Evolutionary conservation across 306 rosid genomes (phyloP), one percentile per base, ranked within the genome.

Genomic region (Quercus dentata): DNA sequence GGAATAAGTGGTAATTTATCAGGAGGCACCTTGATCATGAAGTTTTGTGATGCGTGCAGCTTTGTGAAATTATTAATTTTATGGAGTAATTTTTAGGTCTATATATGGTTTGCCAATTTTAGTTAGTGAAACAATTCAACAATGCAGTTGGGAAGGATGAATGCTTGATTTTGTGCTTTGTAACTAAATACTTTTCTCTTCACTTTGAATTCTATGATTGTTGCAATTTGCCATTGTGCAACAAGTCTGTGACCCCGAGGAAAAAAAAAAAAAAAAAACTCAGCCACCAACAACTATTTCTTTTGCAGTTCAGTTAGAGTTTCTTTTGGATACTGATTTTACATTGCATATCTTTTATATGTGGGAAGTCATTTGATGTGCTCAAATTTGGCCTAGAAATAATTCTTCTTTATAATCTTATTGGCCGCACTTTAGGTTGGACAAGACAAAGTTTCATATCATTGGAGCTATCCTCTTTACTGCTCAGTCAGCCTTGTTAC

Each of bases 381-480:
- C 15, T 63, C 15, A 54, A 81, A 30, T 30, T 62, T 31, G 28
- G 46, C 56, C 25, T 19, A 35, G 77, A 58, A 59, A 81, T 76
- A 38, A 75, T 41, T 30, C 15, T 30, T 80, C 54, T 17, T 81
- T 41, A 54, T 62, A 76, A 76, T 13, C 57, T 71, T 57, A 46
- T 81, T 58, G 76, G 70, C 70, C 56, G 49, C 15, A 11, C 61
- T 64, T 65, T 77, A 92, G 98, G 92, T 80, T 94, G 94, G 92
- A 94, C 81, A 92, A 90, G 90, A 88, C 86, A 15, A 94, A 78
- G 87, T 94, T 94, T 74, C 98, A 92, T 65, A 56, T 89, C 3
- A 90, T 88, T 28, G 98, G 98, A 72, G 92, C 97, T 13, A 54
- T 89, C 54, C 91, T 92, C 49, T 94, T 94, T 79, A 90, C 98